These are phyloP conservation scores for Jaenimonas drosophilae DNA, from an alignment of 208 protist genomes.

Conservation along the genomic window DNA sequence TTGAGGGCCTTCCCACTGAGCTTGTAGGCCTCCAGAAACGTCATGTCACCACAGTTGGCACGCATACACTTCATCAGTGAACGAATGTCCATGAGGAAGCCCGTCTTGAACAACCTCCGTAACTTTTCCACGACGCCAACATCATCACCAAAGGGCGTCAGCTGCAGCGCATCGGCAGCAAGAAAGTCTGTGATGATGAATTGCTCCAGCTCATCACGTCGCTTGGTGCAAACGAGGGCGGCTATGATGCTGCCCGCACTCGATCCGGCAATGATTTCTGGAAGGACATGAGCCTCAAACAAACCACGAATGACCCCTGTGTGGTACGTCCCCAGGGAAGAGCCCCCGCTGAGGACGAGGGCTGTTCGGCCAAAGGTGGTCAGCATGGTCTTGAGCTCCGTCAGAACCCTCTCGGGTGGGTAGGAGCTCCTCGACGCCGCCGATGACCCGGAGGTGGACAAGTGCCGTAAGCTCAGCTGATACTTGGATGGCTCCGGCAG, in stretches of 20 bases:
- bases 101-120: constrained; percentile 44
- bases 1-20: constrained; percentile 70
- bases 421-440: no score
- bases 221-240: constrained; percentile 42
- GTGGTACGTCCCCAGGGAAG: constrained; percentile 76
- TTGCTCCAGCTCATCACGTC: constrained; percentile 26
- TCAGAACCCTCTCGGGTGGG: no score
- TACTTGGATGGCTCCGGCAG: no score
- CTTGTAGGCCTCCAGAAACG: constrained; percentile 77
- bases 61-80: constrained; percentile 60
- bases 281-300: constrained; percentile 47
- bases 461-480: no score
- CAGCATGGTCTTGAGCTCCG: constrained; percentile 34
- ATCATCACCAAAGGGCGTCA: constrained; percentile 45
- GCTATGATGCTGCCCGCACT: constrained; percentile 73
- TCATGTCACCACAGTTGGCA: constrained; percentile 69
- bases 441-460: no score
- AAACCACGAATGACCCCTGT: constrained; percentile 50
- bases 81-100: constrained; percentile 68
- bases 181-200: constrained; percentile 29
- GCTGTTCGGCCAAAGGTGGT: constrained; percentile 65
- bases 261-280: constrained; percentile 62
- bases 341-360: constrained; percentile 64
- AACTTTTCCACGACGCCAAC: constrained; percentile 29
- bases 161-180: constrained; percentile 26